Conservation (phyloP, 768 basidiomycete species). For the Botryobasidium botryosum region DNA sequence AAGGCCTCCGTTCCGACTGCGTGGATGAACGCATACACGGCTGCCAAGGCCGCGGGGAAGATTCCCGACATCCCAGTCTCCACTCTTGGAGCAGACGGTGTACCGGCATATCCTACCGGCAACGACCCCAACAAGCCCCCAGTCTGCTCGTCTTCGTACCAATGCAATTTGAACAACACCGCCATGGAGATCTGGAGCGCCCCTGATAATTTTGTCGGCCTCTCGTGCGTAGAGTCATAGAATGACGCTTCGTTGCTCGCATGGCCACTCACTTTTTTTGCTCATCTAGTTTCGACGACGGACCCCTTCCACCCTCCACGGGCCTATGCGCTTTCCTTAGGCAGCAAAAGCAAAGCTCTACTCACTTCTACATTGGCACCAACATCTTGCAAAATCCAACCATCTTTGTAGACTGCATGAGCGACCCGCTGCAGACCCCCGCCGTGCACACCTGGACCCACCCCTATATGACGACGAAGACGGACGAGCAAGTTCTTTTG, state of each 20-base stretch:
- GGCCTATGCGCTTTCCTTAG: constrained; percentile 21
- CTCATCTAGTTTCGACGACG: constrained; percentile 20
- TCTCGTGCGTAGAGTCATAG: too few species aligned
- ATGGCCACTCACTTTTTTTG: too few species aligned
- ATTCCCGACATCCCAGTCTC: constrained; percentile 18
- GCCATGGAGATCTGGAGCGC: constrained; percentile 19
- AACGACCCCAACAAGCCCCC: constrained; percentile 6
- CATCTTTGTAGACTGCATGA: constrained; percentile 20
- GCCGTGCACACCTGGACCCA: constrained; percentile 23
- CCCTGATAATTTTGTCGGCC: constrained; percentile 18
- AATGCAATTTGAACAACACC: constrained; percentile 7
- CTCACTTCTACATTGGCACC: constrained; percentile 25
- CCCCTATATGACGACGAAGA: constrained; percentile 24
- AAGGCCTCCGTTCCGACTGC: constrained; percentile 24
- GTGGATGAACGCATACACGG: constrained; percentile 22
- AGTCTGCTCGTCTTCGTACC: constrained; percentile 22
- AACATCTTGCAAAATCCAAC: constrained; percentile 19
- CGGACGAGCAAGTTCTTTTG: constrained; percentile 24
- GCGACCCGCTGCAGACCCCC: too few species aligned
- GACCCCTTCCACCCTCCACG: constrained; percentile 14
- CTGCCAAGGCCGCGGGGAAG: constrained; percentile 15
- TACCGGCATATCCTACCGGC: constrained; percentile 3
- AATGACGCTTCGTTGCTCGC: too few species aligned
- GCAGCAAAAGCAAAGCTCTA: constrained; percentile 19
- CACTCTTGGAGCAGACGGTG: constrained; percentile 10